These are phyloP conservation scores for Zygosaccharomyces siamensis DNA, from an alignment of 805 yeast species.

Conservation along the genomic window DNA sequence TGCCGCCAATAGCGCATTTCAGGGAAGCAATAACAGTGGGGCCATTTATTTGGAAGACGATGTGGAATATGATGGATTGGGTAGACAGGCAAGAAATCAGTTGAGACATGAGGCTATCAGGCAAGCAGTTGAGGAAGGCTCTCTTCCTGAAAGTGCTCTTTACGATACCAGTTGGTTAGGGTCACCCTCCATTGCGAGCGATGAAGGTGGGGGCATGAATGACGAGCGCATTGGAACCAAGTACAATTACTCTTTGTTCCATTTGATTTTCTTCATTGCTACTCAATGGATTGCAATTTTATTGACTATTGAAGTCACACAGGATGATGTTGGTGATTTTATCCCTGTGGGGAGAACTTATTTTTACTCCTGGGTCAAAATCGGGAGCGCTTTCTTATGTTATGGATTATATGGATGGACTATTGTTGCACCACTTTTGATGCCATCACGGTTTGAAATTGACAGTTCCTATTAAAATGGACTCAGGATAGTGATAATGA, in stretches of 20 bases:
- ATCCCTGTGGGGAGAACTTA: conserved; percentile 96
- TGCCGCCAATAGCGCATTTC: conserved; percentile 72
- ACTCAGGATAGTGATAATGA: background rate
- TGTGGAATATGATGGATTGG: conserved; percentile 42
- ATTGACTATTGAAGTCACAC: conserved; percentile 84
- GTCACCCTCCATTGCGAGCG: conserved; percentile 28
- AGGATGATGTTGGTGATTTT: conserved; percentile 79
- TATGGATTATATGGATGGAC: conserved; percentile 86
- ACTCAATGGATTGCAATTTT: conserved; percentile 96
- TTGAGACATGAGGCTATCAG: conserved; percentile 83
- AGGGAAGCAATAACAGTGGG: conserved; percentile 39
- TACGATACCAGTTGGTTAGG: conserved; percentile 62
- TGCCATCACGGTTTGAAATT: conserved; percentile 78
- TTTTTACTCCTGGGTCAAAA: conserved; percentile 92
- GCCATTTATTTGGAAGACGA: conserved; percentile 31
- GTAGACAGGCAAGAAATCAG: conserved; percentile 48
- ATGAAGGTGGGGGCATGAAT: conserved; percentile 37
- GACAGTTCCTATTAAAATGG: conserved; percentile 22
- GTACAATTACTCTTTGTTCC: conserved; percentile 85
- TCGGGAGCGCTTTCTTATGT: conserved; percentile 88
- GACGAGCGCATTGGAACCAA: conserved; percentile 66
- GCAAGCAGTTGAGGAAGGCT: conserved; percentile 95
- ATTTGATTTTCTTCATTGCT: conserved; percentile 85
- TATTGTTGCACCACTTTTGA: conserved; percentile 77
- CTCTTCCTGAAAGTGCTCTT: conserved; percentile 88